Evolutionary conservation across 257 asterid species (phyloP), one percentile per base, ranked within the genome.

Genomic region (Primulina tabacum): DNA sequence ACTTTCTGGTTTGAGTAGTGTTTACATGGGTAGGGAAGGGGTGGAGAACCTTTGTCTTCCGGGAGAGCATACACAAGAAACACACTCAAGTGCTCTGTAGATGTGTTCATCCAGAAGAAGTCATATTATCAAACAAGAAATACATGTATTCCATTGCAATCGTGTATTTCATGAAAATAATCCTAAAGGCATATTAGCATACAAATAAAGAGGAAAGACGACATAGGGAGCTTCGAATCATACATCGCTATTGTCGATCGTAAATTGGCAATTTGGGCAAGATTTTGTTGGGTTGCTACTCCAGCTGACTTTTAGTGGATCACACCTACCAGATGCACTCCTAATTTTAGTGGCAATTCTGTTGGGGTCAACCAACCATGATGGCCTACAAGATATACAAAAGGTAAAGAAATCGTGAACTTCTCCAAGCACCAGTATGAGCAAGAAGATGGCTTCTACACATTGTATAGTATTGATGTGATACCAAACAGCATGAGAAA

Each of bases 321-420:
- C 88, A 53, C 78, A 70, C 72, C 85, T 66, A 64, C 79, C 83
- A 4, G 97, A 94, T 17, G 97, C 99, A 53, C 86, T 91, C 81
- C 83, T 86, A 62, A 93, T 93, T 81, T 93, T 93, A 8, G 96
- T 76, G 71, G 99, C 99, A 28, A 93, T 76, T 82, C 99, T 81
- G 32, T 72, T 91, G 17, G 86, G 75, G 78, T 94, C 99, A 61
- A 94, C 92, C 82, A 94, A 71, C 99, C 99, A 94, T 47, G 96
- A 80, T 2, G 90, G 83, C 75, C 95, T 91, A 91, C 92, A 76
- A n/a, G 65, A 20, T 70, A 50, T 1, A 29, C 69, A 80, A 35
- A 62, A 67, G 68, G 69, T 14, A 65, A 21, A 1, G 47, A 18
- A 58, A 50, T 70, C 50, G 34, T 34, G 35, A 72, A 69, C 38